Conservation (phyloP, 768 basidiomycete genomes). For the Candolleomyces efflorescens region DNA sequence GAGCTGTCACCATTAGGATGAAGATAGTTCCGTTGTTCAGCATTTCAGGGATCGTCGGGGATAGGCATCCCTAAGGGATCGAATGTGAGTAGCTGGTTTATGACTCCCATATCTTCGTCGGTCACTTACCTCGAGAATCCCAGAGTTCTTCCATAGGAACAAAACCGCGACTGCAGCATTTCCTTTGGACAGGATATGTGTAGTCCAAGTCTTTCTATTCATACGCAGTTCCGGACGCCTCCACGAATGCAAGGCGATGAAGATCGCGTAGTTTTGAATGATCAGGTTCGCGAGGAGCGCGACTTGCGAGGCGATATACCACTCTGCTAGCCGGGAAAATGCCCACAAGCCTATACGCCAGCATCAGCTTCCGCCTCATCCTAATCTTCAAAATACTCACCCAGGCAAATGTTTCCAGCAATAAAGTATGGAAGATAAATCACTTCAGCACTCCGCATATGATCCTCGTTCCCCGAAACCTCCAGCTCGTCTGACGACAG, state of each 20-base stretch:
- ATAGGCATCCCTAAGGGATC: neutral
- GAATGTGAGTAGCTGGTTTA: neutral
- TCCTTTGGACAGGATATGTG: slow-evolving; percentile 5
- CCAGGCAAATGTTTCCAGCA: neutral
- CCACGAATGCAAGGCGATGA: slow-evolving; percentile 4
- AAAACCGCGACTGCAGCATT: slow-evolving; percentile 4
- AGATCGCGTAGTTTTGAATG: slow-evolving; percentile 7
- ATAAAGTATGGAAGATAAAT: slow-evolving; percentile 1
- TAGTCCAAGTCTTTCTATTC: neutral
- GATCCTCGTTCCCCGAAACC: neutral
- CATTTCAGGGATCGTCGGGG: slow-evolving; percentile 5
- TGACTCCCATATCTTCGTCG: neutral
- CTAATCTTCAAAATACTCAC: neutral
- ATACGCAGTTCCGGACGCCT: neutral
- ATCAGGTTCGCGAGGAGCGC: slow-evolving; percentile 4
- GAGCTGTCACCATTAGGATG: slow-evolving; percentile 5
- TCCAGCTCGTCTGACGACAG: neutral
- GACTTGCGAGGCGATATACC: slow-evolving; percentile 1
- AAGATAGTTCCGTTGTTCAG: slow-evolving; percentile 8
- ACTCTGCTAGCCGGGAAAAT: neutral
- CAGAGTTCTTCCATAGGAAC: slow-evolving; percentile 9
- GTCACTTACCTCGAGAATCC: slow-evolving; percentile 5
- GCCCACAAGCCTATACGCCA: neutral
- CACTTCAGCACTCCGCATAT: neutral
- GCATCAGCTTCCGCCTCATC: too few species aligned